phyloP scores from a whole-genome alignment of 1,284 basidiomycete species.

The Pseudozyma sp. region DNA sequence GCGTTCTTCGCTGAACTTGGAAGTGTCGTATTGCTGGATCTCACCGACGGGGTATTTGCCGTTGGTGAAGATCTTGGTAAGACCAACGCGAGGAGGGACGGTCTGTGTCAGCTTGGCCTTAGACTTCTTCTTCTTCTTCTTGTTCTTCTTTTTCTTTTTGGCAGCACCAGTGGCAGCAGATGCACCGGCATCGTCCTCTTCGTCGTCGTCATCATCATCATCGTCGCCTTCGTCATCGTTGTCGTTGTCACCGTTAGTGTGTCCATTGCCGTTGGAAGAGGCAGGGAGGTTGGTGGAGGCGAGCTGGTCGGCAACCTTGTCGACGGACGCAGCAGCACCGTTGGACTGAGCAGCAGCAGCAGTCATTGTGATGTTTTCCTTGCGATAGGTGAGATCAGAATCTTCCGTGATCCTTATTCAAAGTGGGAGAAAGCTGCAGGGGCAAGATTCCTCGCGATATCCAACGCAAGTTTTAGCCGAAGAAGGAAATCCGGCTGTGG shows the following conservation, averaged over 20 bases:
- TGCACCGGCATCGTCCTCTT: constrained; percentile 33
- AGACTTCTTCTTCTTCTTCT: constrained; percentile 74
- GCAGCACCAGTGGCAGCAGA: constrained; percentile 40
- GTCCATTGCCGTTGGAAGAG: constrained; percentile 31
- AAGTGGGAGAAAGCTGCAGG: too few relatives aligned
- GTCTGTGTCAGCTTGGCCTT: constrained; percentile 74
- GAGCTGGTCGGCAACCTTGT: constrained; percentile 47
- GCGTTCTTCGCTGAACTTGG: constrained; percentile 72
- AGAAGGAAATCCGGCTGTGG: neutral
- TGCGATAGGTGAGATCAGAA: neutral
- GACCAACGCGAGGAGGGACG: constrained; percentile 91
- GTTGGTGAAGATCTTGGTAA: constrained; percentile 88
- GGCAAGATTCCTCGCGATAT: too few relatives aligned
- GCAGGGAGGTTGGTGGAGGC: constrained; percentile 34
- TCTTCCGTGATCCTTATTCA: too few relatives aligned
- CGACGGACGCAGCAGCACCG: constrained; percentile 27
- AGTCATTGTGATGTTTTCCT: constrained; percentile 13
- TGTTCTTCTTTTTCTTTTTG: constrained; percentile 85
- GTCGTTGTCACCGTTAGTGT: constrained; percentile 25
- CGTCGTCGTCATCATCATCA: constrained; percentile 58
- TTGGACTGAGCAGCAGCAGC: constrained; percentile 23
- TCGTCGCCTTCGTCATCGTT: constrained; percentile 46
- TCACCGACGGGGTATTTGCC: constrained; percentile 92
- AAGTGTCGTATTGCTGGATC: constrained; percentile 81
- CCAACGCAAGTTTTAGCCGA: neutral